A percentile compares a stretch with the other conserved stretches of the same genome.
phyloP scores from a whole-genome alignment of 768 basidiomycete species.

The Serendipita vermifera region DNA sequence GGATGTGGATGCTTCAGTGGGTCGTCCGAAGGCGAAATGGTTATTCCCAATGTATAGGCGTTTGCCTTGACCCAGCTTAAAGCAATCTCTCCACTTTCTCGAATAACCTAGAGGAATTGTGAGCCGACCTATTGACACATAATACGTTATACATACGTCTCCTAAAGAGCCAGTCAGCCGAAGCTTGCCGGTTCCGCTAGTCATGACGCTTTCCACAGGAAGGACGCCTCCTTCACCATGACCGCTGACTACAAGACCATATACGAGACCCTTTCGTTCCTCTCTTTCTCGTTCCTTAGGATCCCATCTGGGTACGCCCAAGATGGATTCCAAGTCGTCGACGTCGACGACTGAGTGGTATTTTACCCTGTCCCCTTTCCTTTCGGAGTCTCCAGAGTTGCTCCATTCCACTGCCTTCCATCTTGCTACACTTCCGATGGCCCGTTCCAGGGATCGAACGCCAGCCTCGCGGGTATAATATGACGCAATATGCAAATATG shows the following conservation, averaged over 20 bases:
- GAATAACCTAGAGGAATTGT: constrained; percentile 47
- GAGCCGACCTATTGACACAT: neutral
- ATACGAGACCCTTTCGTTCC: constrained; percentile 62
- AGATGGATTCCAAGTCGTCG: constrained; percentile 66
- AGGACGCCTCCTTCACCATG: constrained; percentile 76
- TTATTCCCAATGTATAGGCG: constrained; percentile 68
- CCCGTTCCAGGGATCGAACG: constrained; percentile 78
- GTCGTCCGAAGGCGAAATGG: constrained; percentile 52
- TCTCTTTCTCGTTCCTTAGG: constrained; percentile 67
- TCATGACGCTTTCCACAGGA: constrained; percentile 67
- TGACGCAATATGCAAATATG: constrained; percentile 57
- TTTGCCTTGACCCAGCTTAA: constrained; percentile 87
- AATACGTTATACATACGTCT: constrained; percentile 34
- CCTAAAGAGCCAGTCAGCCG: constrained; percentile 76
- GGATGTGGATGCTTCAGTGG: constrained; percentile 58
- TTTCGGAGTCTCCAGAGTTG: constrained; percentile 34
- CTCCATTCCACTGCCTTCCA: constrained; percentile 89
- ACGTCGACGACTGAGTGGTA: constrained; percentile 53
- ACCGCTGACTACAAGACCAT: constrained; percentile 78
- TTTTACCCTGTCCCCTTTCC: constrained; percentile 21
- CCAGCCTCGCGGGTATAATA: constrained; percentile 85
- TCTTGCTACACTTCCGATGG: constrained; percentile 77
- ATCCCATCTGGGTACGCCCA: constrained; percentile 72
- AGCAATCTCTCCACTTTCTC: constrained; percentile 81
- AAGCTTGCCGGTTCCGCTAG: constrained; percentile 63